phyloP scores from a whole-genome alignment of 768 basidiomycete species.

The Tulasnella sp. region DNA sequence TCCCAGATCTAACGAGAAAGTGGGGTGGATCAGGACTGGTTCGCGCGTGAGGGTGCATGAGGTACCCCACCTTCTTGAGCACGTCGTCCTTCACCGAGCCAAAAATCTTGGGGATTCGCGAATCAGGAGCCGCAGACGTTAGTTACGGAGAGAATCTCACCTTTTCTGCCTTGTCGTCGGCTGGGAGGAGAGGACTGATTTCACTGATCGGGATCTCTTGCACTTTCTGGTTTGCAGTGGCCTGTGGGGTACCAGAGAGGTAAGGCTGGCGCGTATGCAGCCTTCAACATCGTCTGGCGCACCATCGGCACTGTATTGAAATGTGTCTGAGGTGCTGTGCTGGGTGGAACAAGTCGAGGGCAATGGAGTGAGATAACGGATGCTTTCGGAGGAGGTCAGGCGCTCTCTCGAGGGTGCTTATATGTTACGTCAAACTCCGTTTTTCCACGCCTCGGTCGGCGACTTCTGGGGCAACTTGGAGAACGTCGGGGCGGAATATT shows the following conservation, averaged over 20 bases:
- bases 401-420: neutral
- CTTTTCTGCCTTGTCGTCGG: slow-evolving; percentile 21
- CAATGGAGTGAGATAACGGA: neutral
- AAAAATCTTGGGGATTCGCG: slow-evolving; percentile 1
- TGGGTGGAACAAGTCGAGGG: neutral
- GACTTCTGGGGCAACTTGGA: neutral
- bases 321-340: neutral
- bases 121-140: neutral
- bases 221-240: neutral
- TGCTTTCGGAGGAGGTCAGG: slow-evolving; percentile 9
- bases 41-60: neutral
- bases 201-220: slow-evolving; percentile 2
- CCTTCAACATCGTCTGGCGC: neutral
- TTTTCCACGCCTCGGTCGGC: slow-evolving; percentile 16
- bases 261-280: neutral
- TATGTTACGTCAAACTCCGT: neutral
- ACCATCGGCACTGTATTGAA: neutral
- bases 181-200: slow-evolving; percentile 18
- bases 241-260: neutral
- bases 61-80: slow-evolving; percentile 19
- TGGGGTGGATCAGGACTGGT: neutral
- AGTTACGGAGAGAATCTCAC: neutral
- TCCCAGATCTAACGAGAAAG: slow-evolving; percentile 24
- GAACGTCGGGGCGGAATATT: neutral
- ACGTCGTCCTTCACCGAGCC: slow-evolving; percentile 27